These are phyloP conservation scores for Panaeolus papilionaceus DNA, from an alignment of 768 basidiomycete genomes.

Conservation along the genomic window DNA sequence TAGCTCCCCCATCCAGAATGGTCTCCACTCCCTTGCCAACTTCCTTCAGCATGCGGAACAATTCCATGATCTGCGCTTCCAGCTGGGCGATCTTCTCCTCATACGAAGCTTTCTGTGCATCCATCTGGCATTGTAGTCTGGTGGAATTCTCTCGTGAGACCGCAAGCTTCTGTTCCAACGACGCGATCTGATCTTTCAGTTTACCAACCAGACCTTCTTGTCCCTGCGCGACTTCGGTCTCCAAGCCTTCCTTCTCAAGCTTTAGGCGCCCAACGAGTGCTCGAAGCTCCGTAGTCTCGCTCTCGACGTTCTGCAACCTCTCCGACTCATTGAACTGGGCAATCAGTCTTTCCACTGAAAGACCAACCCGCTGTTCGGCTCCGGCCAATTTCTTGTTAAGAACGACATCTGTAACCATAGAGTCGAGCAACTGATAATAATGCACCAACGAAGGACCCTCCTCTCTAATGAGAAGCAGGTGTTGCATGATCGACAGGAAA, in stretches of 20 bases:
- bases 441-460: slow-evolving; percentile 85
- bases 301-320: slow-evolving; percentile 75
- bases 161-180: slow-evolving; percentile 78
- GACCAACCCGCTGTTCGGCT: slow-evolving; percentile 84
- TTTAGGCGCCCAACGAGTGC: slow-evolving; percentile 67
- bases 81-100: slow-evolving; percentile 89
- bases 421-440: slow-evolving; percentile 92
- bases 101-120: slow-evolving; percentile 77
- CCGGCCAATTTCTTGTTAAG: slow-evolving; percentile 89
- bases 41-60: slow-evolving; percentile 94
- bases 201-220: slow-evolving; percentile 85
- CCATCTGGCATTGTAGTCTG: slow-evolving; percentile 78
- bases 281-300: slow-evolving; percentile 76
- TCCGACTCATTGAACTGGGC: slow-evolving; percentile 92
- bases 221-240: slow-evolving; percentile 82
- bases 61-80: slow-evolving; percentile 90
- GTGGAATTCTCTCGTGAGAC: slow-evolving; percentile 82
- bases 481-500: slow-evolving; percentile 94
- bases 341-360: slow-evolving; percentile 88
- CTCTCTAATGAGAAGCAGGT: slow-evolving; percentile 88
- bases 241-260: slow-evolving; percentile 82
- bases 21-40: slow-evolving; percentile 78
- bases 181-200: slow-evolving; percentile 72
- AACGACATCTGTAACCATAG: slow-evolving; percentile 88
- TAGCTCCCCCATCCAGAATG: slow-evolving; percentile 69